phyloP scores from a whole-genome alignment of 2,329 filamentous ascomycete species.

The Tolypocladium ovalisporum region DNA sequence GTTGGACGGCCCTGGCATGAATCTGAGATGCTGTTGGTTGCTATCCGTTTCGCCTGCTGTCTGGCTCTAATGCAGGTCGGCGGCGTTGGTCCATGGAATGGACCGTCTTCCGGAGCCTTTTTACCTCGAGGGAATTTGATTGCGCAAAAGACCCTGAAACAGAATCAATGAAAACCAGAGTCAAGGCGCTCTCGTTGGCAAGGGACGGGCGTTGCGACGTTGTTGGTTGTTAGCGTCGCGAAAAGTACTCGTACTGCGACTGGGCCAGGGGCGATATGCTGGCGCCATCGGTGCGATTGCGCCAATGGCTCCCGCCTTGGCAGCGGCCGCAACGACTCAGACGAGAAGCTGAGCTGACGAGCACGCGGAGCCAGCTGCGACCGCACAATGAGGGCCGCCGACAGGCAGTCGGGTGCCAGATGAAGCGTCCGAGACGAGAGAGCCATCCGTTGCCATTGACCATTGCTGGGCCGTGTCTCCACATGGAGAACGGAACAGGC shows the following conservation, averaged over 20 bases:
- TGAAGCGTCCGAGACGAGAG: background rate
- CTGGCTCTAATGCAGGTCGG: background rate
- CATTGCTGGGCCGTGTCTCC: background rate
- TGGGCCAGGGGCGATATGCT: background rate
- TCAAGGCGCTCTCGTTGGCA: background rate
- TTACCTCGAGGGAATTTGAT: too few relatives aligned
- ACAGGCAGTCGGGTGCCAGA: background rate
- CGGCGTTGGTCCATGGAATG: background rate
- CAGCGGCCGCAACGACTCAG: background rate
- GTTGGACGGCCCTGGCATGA: background rate
- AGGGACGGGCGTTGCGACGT: background rate
- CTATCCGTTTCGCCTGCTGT: background rate
- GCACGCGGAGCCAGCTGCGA: background rate
- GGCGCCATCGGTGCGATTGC: background rate
- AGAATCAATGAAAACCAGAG: background rate
- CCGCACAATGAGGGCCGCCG: background rate
- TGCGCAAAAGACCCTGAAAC: background rate
- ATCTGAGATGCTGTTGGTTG: background rate
- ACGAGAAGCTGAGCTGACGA: background rate
- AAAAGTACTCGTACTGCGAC: background rate
- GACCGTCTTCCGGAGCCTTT: background rate
- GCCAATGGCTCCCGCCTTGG: background rate
- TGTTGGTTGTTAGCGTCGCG: background rate
- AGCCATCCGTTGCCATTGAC: too few relatives aligned
- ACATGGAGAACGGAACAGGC: too few relatives aligned